Evolutionary conservation across 2,329 filamentous ascomycete species (phyloP).

Genomic region (Ceratocystis diversiconidia): DNA sequence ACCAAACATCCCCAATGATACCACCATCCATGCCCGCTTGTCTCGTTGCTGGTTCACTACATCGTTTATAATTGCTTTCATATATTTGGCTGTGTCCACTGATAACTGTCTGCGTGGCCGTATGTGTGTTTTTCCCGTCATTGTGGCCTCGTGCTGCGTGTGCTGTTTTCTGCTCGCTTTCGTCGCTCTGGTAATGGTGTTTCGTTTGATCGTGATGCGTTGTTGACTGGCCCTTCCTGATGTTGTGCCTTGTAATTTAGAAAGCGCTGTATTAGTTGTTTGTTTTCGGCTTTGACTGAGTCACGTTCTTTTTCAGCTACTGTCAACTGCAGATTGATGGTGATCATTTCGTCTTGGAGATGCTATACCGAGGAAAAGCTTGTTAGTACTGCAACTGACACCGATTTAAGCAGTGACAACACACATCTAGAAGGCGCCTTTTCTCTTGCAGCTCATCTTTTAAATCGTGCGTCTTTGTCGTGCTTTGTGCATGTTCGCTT

Average conservation of each 20-base stretch:
- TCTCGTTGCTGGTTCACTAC: neutral
- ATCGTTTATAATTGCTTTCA: neutral
- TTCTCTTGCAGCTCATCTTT: conserved; percentile 79
- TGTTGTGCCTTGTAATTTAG: conserved; percentile 77
- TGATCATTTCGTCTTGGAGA: conserved; percentile 85
- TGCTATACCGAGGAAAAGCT: conserved; percentile 33
- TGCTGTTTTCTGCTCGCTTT: conserved; percentile 32
- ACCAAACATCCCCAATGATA: neutral
- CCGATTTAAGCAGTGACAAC: neutral
- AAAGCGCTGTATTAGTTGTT: conserved; percentile 80
- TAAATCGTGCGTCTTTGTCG: conserved; percentile 57
- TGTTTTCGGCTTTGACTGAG: conserved; percentile 67
- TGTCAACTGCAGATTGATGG: conserved; percentile 74
- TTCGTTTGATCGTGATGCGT: neutral
- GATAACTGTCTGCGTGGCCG: neutral
- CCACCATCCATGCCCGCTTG: neutral
- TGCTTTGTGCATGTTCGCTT: conserved; percentile 45
- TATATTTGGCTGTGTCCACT: neutral
- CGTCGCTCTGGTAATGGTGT: conserved; percentile 42
- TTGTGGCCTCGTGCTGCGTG: neutral
- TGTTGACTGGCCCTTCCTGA: conserved; percentile 42
- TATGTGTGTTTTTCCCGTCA: neutral
- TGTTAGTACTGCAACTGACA: neutral
- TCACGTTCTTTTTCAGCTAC: conserved; percentile 65
- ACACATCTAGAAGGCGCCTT: conserved; percentile 62